Base-by-base conservation (phyloP, 2,329 filamentous ascomycete species). In the Calycina herbarum region DNA sequence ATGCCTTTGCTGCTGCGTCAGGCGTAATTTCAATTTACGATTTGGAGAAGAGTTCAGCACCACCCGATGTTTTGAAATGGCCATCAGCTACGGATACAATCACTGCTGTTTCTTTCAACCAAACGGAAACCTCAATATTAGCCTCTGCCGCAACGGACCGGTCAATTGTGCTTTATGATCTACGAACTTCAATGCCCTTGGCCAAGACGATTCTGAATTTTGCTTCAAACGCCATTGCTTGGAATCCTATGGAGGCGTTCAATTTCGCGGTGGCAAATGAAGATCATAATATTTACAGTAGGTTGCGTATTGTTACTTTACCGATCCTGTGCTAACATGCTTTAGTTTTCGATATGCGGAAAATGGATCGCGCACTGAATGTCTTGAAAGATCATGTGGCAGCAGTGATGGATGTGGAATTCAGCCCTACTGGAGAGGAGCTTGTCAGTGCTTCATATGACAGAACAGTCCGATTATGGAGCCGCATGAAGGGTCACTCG, bases 211-310 rank as follows among this genome's bases (percentile, higher is more conserved):
- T 93, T 13, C 85, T 98, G 70, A 91, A 86, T 62, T 90, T 99
- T 71, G 88, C 93, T 45, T 90, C 87, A 66, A 97, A 97, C 80
- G 86, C 89, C 59, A 84, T 97, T 62, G 85, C 90, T 56, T 99
- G 94, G 93, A 97, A 97, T 72, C 95, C 95, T 0, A 95, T 97
- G 89, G 94, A 97, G 78, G 91, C 93, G 7, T 96, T 96, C 83
- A 97, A 98, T 80, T 89, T 98, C 75, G 94, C 93, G 17, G 88
- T 94, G 35, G 95, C 92, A 13, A 96, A 91, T 72, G 95, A 99
- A 81, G 95, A 98, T 75, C 94, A 75, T 57, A 75, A 75, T 60
- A 71, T 74, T 54, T 75, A 75, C 61, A 72, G 64, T 65, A 62
- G 33, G 64, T 57, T 13, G 17, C 5, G 13, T 4, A 54, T 13